Conservation (phyloP, 768 basidiomycete genomes). For the Russula vinacea region DNA sequence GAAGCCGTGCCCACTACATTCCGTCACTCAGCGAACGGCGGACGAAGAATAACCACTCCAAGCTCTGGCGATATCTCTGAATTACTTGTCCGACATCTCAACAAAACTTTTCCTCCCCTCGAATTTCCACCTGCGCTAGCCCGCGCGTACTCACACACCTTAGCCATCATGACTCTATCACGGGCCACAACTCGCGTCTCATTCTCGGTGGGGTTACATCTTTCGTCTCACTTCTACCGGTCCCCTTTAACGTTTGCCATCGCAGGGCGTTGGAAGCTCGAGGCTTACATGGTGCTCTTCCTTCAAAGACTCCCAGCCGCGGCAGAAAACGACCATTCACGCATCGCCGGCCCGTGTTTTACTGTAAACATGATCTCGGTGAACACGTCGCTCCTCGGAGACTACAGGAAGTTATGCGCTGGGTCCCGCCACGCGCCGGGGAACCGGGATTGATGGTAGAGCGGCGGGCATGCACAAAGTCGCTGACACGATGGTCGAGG, state of each 20-base stretch:
- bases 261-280: constrained; percentile 71
- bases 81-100: constrained; percentile 52
- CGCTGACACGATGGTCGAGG: constrained; percentile 72
- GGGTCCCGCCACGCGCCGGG: constrained; percentile 41
- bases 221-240: neutral
- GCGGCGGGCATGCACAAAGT: constrained; percentile 73
- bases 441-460: constrained; percentile 35
- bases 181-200: constrained; percentile 72
- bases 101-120: constrained; percentile 60
- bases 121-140: constrained; percentile 70
- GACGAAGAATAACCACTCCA: constrained; percentile 7
- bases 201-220: constrained; percentile 56
- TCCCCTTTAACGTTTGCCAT: neutral
- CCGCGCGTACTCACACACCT: constrained; percentile 71
- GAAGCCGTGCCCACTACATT: neutral
- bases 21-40: neutral
- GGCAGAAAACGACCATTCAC: constrained; percentile 55
- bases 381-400: constrained; percentile 73
- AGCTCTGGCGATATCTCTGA: neutral
- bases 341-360: constrained; percentile 50
- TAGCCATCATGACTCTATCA: constrained; percentile 61
- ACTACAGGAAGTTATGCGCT: constrained; percentile 67
- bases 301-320: constrained; percentile 52
- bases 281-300: constrained; percentile 72
- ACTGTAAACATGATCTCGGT: constrained; percentile 76